Percentiles rank a stretch among this genome's conserved stretches.
phyloP scores from a whole-genome alignment of 768 basidiomycete species.

The Phanerochaete carnosa region DNA sequence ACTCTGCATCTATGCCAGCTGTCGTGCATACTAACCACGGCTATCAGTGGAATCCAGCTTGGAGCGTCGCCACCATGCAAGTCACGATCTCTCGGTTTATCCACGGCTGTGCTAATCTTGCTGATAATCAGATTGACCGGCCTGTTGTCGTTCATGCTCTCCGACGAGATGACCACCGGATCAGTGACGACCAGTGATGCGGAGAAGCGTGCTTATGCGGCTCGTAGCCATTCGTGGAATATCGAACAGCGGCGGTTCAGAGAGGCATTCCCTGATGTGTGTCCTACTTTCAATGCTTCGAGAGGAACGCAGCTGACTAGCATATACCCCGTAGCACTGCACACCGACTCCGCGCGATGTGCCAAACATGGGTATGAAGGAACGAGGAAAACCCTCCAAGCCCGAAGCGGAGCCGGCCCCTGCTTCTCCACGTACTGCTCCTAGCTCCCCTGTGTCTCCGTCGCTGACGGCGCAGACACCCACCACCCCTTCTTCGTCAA shows the following conservation, averaged over 20 bases:
- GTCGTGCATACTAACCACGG: not conserved
- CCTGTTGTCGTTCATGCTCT: slow-evolving; percentile 90
- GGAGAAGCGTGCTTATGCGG: slow-evolving; percentile 77
- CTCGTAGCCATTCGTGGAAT: slow-evolving; percentile 85
- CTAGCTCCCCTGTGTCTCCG: slow-evolving; percentile 13
- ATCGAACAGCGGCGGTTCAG: slow-evolving; percentile 72
- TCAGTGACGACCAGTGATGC: slow-evolving; percentile 76
- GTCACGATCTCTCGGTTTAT: slow-evolving; percentile 26
- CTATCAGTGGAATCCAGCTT: slow-evolving; percentile 87
- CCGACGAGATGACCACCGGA: slow-evolving; percentile 96
- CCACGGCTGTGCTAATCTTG: slow-evolving; percentile 5
- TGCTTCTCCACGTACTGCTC: not conserved
- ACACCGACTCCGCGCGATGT: slow-evolving; percentile 61
- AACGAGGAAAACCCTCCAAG: slow-evolving; percentile 50
- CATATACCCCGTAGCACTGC: slow-evolving; percentile 54
- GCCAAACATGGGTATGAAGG: slow-evolving; percentile 91
- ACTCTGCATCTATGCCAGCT: not conserved
- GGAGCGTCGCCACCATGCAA: slow-evolving; percentile 93
- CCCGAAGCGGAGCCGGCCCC: not conserved
- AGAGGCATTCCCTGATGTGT: slow-evolving; percentile 86
- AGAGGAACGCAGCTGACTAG: not conserved
- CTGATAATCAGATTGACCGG: slow-evolving; percentile 74
- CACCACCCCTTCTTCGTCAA: not conserved
- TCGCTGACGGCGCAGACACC: slow-evolving; percentile 11
- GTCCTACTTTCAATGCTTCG: slow-evolving; percentile 21